Base-by-base conservation (phyloP, 371 early-diverging fungal genomes). In the Circinella minor region DNA sequence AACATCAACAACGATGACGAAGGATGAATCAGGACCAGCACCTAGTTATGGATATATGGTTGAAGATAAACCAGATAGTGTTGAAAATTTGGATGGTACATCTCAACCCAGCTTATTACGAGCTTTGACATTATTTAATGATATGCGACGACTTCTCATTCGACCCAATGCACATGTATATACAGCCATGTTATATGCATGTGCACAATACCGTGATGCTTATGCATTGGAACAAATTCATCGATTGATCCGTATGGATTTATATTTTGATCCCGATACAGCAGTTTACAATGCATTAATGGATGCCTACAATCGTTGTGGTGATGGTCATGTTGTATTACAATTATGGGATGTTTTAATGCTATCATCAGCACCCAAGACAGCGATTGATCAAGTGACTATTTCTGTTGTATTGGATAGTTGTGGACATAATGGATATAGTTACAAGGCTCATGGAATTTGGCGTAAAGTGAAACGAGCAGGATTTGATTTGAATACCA, bases 161-260 rank as follows among this genome's bases (percentile, higher is more conserved):
- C 75, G 71, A n/a, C 78, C 82, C 17, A 77, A 75, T 36, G 66
- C 76, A n/a, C 65, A 76, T n/a, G 81, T 77, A 54, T 84, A 84
- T 49, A 72, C 73, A 1, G 55, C 74, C 5, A 61, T 84, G 46
- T 54, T 84, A 20, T 49, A 75, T 61, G 78, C 80, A 4, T 80
- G 81, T 39, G 74, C 69, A 17, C 46, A 77, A 17, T 73, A 76
- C 38, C 55, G 63, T 9, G 82, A 85, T 61, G 72, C 55, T 0
- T 69, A 69, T 59, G 75, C 77, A 6, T 55, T 85, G 14, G 77
- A 76, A n/a, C 77, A 75, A 13, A 43, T 85, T 34, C 85, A 82
- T 60, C 74, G 72, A 55, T 61, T 81, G 46, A 78, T 85, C 46
- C 74, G 81, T 14, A 80, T 85, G 80, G 85, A 85, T 64, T 46